Evolutionary conservation across 257 asterid species (phyloP), one percentile per base, ranked within the genome.

Genomic region (Solanum rostratum): DNA sequence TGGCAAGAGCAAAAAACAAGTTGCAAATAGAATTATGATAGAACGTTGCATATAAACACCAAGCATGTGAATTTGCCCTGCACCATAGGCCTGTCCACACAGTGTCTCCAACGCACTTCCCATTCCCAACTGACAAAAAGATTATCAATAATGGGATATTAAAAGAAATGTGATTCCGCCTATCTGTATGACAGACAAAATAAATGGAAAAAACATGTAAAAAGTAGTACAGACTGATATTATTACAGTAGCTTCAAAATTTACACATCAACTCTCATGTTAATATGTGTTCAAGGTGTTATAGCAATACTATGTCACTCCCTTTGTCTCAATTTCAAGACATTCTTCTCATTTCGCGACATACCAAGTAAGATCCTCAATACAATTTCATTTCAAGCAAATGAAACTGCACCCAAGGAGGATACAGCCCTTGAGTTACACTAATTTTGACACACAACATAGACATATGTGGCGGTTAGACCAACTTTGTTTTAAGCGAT

Each of bases 81-180:
- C 98, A 19, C 98, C 98, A 52, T 88, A 94, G 39, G 98, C 96
- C 71, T 95, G 98, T 18, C 98, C 98, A 73, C 98, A 94, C 7
- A 95, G 90, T 13, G 98, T 95, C 91, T 95, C 98, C 6, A 95
- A 92, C 43, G 98, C 98, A 85, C 98, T 95, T 43, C 98, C 98
- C 98, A 95, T 95, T 41, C 98, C 98, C 79, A 95, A 96, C 98
- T 95, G 70, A 93, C 29, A 5, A 88, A 73, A 66, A 41, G 2
- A 43, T 43, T 9, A 43, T 71, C 30, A n/a, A 14, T 11, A 71
- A 41, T 41, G 1, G 3, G 11, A 70, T 41, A n/a, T 12, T 27
- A 71, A 39, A 3, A 41, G 6, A 13, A n/a, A 20, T 12, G 30
- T 20, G 52, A 71, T 33, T 71, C 37, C 29, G 1, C 79, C 33